phyloP scores from a whole-genome alignment of 768 basidiomycete species.

The Hygrophorus russula region DNA sequence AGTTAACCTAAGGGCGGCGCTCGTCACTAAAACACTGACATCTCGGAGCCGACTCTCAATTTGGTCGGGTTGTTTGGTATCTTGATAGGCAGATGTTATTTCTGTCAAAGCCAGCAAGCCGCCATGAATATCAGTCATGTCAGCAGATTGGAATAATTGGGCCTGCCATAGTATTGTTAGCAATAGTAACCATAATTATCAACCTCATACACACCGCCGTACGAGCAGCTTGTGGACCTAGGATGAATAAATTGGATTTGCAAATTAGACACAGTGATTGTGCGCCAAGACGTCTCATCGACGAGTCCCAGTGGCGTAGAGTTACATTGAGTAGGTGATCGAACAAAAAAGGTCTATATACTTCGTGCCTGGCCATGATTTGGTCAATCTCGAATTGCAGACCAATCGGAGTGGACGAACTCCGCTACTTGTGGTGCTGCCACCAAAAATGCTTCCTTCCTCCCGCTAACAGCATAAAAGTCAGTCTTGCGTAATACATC shows the following conservation, averaged over 20 bases:
- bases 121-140: conserved; percentile 70
- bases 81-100: conserved; percentile 50
- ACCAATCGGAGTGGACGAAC: conserved; percentile 32
- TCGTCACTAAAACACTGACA: conserved; percentile 22
- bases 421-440: conserved; percentile 82
- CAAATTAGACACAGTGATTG: conserved; percentile 65
- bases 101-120: conserved; percentile 65
- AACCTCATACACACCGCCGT: conserved; percentile 38
- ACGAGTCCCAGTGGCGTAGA: conserved; percentile 80
- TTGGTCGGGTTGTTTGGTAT: conserved; percentile 18
- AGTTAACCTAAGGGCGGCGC: neutral
- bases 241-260: conserved; percentile 37
- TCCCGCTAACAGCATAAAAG: conserved; percentile 86
- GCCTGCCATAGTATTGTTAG: conserved; percentile 25
- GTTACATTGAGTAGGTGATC: conserved; percentile 66
- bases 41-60: conserved; percentile 29
- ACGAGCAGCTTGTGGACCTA: conserved; percentile 38
- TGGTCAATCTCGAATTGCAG: neutral
- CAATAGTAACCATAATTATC: neutral
- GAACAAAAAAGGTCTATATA: conserved; percentile 61
- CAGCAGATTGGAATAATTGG: conserved; percentile 47
- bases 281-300: conserved; percentile 70
- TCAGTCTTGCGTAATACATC: conserved; percentile 87
- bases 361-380: conserved; percentile 46
- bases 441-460: conserved; percentile 73